phyloP scores from a whole-genome alignment of 2,329 filamentous ascomycete genomes.

The Colletotrichum sp. region DNA sequence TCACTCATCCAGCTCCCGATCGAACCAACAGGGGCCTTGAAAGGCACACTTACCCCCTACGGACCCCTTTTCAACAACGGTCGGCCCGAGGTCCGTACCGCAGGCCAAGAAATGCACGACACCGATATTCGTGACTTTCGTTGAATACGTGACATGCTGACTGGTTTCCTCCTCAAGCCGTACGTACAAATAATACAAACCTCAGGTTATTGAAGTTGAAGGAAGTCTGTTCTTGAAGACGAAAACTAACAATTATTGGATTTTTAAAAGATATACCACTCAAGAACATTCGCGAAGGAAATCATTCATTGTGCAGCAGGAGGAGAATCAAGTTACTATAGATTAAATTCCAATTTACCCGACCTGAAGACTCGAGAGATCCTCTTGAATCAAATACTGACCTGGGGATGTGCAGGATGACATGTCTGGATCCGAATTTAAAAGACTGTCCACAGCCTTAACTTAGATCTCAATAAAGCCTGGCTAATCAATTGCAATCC shows the following conservation, averaged over 20 bases:
- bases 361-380: no score
- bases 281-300: no score
- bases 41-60: not conserved
- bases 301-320: no score
- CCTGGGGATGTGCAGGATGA: not conserved
- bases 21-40: not conserved
- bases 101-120: not conserved
- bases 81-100: not conserved
- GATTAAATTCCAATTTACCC: no score
- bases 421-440: not conserved
- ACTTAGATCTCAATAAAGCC: not conserved
- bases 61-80: not conserved
- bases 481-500: not conserved
- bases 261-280: no score
- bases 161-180: not conserved
- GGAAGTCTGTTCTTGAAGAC: not conserved
- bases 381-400: no score
- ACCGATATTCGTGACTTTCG: not conserved
- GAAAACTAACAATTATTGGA: no score
- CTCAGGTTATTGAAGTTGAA: not conserved
- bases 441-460: not conserved
- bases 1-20: not conserved
- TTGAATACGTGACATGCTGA: not conserved
- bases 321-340: no score
- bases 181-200: not conserved